phyloP scores from a whole-genome alignment of 1,284 basidiomycete species.

The Microbotryum violaceum region DNA sequence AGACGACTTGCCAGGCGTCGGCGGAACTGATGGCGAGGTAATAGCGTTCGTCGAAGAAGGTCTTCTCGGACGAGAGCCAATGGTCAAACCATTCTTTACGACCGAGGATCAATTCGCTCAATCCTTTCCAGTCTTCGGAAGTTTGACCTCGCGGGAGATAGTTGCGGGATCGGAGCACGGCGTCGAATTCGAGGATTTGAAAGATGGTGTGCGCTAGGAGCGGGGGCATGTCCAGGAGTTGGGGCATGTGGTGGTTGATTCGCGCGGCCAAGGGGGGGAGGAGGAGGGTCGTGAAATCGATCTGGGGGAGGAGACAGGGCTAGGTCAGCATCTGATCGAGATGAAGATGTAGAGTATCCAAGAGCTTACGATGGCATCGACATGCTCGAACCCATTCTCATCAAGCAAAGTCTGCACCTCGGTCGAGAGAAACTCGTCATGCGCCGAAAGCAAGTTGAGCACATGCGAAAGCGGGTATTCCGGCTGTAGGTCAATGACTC shows the following conservation, averaged over 20 bases:
- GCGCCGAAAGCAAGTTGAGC: constrained; percentile 71
- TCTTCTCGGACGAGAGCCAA: constrained; percentile 80
- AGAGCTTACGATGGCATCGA: constrained; percentile 64
- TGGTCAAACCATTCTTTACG: constrained; percentile 78
- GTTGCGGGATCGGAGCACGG: constrained; percentile 54
- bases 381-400: constrained; percentile 53
- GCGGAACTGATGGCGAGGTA: constrained; percentile 67
- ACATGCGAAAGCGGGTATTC: constrained; percentile 96
- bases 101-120: constrained; percentile 71
- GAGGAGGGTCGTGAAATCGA: constrained; percentile 47
- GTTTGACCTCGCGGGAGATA: constrained; percentile 32
- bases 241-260: constrained; percentile 63
- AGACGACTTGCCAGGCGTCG: constrained; percentile 79
- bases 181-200: constrained; percentile 81
- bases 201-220: constrained; percentile 92
- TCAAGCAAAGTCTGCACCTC: constrained; percentile 65
- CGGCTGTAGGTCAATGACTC: constrained; percentile 50
- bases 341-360: constrained; percentile 6
- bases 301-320: constrained; percentile 45
- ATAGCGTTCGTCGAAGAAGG: constrained; percentile 72
- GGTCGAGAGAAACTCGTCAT: constrained; percentile 65
- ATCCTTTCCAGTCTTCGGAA: constrained; percentile 57
- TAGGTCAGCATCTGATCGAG: constrained; percentile 2
- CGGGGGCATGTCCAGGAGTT: constrained; percentile 67
- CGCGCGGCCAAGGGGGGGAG: constrained; percentile 45